A percentile compares a stretch with the other conserved stretches of the same genome.
Evolutionary conservation across 768 basidiomycete genomes (phyloP).

Genomic region (Asterophora parasitica): DNA sequence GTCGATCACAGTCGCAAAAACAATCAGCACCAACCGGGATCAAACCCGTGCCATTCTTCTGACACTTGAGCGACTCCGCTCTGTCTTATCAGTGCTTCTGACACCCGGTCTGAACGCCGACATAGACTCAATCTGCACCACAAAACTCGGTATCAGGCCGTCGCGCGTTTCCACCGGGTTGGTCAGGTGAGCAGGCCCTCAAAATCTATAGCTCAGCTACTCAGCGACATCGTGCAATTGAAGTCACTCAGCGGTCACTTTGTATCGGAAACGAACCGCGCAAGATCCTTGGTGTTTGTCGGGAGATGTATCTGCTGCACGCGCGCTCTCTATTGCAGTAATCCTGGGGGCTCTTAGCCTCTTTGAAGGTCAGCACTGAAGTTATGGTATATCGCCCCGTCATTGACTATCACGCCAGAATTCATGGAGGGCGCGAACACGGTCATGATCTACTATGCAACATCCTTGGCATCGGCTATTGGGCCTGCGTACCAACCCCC

Average conservation of each 20-base stretch:
- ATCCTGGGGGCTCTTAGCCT: constrained; percentile 69
- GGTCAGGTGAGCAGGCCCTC: constrained; percentile 33
- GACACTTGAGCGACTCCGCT: constrained; percentile 51
- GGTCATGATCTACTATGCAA: constrained; percentile 76
- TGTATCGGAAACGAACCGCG: constrained; percentile 34
- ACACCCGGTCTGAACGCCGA: constrained; percentile 66
- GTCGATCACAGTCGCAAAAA: constrained; percentile 45
- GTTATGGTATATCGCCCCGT: background rate
- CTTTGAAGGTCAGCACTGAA: constrained; percentile 50
- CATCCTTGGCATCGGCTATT: constrained; percentile 58
- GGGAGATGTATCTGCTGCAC: constrained; percentile 59
- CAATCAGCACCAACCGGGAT: constrained; percentile 42
- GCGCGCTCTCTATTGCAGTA: constrained; percentile 61
- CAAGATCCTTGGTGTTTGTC: constrained; percentile 71
- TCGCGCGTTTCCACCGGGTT: constrained; percentile 42
- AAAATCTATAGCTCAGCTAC: too few species aligned
- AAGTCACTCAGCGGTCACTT: constrained; percentile 36
- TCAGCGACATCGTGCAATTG: background rate
- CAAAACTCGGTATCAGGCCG: constrained; percentile 45
- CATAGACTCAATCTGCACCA: constrained; percentile 64
- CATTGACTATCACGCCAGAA: constrained; percentile 37
- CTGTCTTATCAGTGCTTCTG: constrained; percentile 58
- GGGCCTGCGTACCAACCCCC: constrained; percentile 62
- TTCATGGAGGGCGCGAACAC: constrained; percentile 64
- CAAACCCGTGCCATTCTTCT: constrained; percentile 37